phyloP scores from a whole-genome alignment of 2,329 filamentous ascomycete genomes.

The Malbranchea cinnamomea region DNA sequence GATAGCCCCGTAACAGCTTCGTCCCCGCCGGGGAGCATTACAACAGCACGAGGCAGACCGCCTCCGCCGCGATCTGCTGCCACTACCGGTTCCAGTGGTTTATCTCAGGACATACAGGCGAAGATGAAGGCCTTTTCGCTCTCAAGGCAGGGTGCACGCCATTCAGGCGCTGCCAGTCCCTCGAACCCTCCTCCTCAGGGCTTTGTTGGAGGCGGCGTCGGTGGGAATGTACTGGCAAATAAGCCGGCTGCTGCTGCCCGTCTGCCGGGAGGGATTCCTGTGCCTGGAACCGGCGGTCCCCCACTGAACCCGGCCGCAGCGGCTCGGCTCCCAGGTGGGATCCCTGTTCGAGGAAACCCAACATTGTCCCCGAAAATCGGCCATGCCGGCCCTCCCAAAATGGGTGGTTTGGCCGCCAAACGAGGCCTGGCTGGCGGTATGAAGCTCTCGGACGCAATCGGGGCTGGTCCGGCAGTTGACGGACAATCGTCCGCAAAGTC shows the following conservation, averaged over 20 bases:
- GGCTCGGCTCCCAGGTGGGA: too few relatives aligned
- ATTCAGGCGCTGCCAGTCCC: not conserved
- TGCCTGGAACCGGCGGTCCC: constrained; percentile 17
- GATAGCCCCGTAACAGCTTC: constrained; percentile 51
- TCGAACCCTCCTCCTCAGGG: not conserved
- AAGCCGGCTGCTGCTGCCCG: constrained; percentile 2
- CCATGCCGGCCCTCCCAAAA: constrained; percentile 24
- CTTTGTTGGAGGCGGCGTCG: constrained; percentile 3
- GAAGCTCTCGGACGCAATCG: constrained; percentile 34
- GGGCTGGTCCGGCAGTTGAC: constrained; percentile 11
- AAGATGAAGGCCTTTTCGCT: constrained; percentile 57
- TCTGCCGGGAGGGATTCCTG: constrained; percentile 4
- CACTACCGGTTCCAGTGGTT: constrained; percentile 32
- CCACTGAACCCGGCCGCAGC: constrained; percentile 34
- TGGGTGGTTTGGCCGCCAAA: constrained; percentile 33
- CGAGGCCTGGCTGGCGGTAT: constrained; percentile 31
- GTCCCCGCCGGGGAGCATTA: constrained; percentile 66
- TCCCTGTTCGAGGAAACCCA: too few relatives aligned
- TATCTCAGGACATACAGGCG: constrained; percentile 50
- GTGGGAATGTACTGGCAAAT: not conserved
- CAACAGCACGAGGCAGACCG: constrained; percentile 44
- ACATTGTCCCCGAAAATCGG: too few relatives aligned
- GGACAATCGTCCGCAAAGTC: not conserved
- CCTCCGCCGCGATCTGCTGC: constrained; percentile 31
- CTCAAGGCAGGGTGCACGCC: constrained; percentile 31